Percentiles rank a stretch among this genome's conserved stretches.
phyloP scores from a whole-genome alignment of 2,329 filamentous ascomycete genomes.

The Claviceps sp. region DNA sequence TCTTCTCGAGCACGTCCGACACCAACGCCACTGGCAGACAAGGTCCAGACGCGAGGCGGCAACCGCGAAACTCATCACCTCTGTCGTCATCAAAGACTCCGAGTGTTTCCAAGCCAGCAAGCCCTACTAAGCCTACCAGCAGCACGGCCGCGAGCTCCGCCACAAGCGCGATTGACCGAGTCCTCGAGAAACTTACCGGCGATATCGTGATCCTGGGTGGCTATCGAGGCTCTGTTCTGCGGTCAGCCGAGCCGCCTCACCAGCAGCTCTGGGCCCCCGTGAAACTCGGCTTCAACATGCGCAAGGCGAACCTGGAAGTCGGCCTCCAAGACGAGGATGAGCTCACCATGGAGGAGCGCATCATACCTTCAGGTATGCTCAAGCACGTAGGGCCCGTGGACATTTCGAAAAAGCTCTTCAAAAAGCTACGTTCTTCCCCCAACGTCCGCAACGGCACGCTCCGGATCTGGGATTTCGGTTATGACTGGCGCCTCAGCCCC shows the following conservation, averaged over 20 bases:
- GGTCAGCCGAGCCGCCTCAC: slow-evolving; percentile 67
- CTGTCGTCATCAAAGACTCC: background rate
- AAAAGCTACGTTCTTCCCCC: slow-evolving; percentile 58
- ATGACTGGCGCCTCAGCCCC: slow-evolving; percentile 87
- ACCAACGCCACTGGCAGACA: background rate
- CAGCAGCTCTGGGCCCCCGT: slow-evolving; percentile 91
- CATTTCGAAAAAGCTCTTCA: slow-evolving; percentile 71
- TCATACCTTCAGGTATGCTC: slow-evolving; percentile 79
- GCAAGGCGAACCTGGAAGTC: slow-evolving; percentile 83
- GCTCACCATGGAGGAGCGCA: slow-evolving; percentile 66
- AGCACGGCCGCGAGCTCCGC: background rate
- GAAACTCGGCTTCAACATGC: slow-evolving; percentile 81
- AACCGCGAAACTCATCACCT: background rate
- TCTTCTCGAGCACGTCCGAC: slow-evolving; percentile 17
- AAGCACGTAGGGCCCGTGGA: slow-evolving; percentile 85
- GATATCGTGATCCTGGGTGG: slow-evolving; percentile 84
- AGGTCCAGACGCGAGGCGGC: background rate
- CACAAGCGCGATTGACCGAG: slow-evolving; percentile 32
- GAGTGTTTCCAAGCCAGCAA: background rate
- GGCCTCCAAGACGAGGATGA: slow-evolving; percentile 73
- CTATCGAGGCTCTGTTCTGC: slow-evolving; percentile 79
- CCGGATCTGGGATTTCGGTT: slow-evolving; percentile 80
- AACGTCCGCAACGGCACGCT: slow-evolving; percentile 60
- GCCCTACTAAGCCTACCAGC: background rate
- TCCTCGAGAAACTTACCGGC: slow-evolving; percentile 58